Base-by-base conservation (phyloP, 2,329 filamentous ascomycete species). In the Ophiostoma sp. region DNA sequence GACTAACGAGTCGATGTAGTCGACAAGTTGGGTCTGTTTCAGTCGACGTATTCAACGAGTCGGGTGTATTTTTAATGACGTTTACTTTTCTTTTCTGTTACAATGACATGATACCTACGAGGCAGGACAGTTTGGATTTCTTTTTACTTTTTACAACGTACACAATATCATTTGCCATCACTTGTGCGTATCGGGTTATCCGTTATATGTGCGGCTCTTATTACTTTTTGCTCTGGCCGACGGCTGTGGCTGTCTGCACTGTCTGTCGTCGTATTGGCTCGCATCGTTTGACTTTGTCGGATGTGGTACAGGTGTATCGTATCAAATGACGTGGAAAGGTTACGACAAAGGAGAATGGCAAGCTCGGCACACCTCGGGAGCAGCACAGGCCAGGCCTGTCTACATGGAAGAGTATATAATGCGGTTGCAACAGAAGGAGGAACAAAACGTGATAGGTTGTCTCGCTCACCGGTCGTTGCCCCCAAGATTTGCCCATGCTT, bases 51-150 rank as follows among this genome's bases (percentile, higher is more conserved):
- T 12, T 55, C 12, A 17, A 45, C 61, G 61, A 45, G 36, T 19
- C 25, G 55, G 36, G 61, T 66, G 61, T 66, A 66, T 45, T 12
- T 19, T 50, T 50, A 39, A 68, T 48, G 63, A 31, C 63, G 12
- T 31, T 48, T 28, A 17, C 1, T 55, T n/a, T 15, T 31, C 6
- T 31, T 50, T 33, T 61, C 19, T n/a, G 4, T n/a, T 11, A 8
- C 31, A 63, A 39, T 68, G 63, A 48, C 25, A 68, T 36, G 64
- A 68, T 68, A 68, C 64, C 25, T 66, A 31, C n/a, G 59, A 25
- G 59, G n/a, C 59, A 42, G n/a, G 1, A 22, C n/a, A 22, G 3
- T 36, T 39, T 63, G 31, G 25, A 22, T 36, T 15, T 45, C 25
- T 66, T 66, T 63, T 45, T 25, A 9, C 42, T 17, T 45, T 22